Evolutionary conservation across 805 yeast species (phyloP), one percentile per base, ranked within the genome.

Genomic region (Starmerella stigmatis): DNA sequence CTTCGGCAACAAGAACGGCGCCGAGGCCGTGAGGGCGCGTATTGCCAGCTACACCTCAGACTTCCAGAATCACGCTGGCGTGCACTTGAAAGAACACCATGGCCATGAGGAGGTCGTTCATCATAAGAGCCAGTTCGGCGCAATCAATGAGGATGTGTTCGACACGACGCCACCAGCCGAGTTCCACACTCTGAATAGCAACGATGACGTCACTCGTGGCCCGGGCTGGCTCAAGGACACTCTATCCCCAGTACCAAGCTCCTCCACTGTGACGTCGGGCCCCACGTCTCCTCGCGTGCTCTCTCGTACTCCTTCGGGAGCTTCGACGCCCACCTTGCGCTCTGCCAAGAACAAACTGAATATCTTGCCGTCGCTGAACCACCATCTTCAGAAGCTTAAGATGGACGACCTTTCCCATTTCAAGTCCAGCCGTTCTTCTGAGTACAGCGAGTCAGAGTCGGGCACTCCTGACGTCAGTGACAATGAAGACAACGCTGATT

Each of bases 121-220:
- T 15, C 41, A 20, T 10, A 11, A 15, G 5, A 21, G 38, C n/a
- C 12, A 20, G 15, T 45, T 50, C 20, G 50, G 50, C 4, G 15
- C 21, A 3, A 16, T 41, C 13, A 16, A 12, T 13, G 51, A 49
- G 32, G 46, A 40, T 13, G 35, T 51, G 3, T 19, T 45, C 11
- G 54, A 51, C 41, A 46, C 49, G 13, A 49, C 50, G 2, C 52
- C 50, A n/a, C 36, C 46, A 17, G 4, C 42, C 2, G 28, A 39
- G 9, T 36, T 45, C 27, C 41, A 39, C 3, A n/a, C 41, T n/a
- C 15, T 26, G 35, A 40, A 28, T 11, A 42, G 13, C 16, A 13
- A 9, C n/a, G 13, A 28, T 13, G 37, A 32, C 3, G 17, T 32
- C 7, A 17, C 31, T 4, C 35, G 31, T 12, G 35, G 33, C 5